A percentile compares a stretch with the other conserved stretches of the same genome.
Conservation (phyloP, 192 early-diverging fungal genomes). For the Rhizoclosmatium globosum region DNA sequence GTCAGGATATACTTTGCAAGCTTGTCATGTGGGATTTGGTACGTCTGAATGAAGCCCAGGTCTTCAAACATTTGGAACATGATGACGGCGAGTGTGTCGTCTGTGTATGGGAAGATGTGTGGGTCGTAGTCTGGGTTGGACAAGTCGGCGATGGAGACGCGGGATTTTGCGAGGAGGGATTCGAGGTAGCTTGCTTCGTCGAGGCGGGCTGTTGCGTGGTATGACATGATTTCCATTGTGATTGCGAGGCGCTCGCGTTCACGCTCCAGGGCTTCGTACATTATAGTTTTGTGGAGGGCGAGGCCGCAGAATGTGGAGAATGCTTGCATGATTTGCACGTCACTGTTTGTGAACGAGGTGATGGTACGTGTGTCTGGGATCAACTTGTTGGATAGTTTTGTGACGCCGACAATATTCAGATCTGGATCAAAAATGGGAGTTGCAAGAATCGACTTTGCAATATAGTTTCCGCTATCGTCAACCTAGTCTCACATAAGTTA, state of each 20-base stretch:
- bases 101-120: constrained; percentile 35
- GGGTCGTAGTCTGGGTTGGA: constrained; percentile 38
- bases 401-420: constrained; percentile 50
- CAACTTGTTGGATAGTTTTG: constrained; percentile 54
- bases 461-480: constrained; percentile 43
- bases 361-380: constrained; percentile 16
- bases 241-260: constrained; percentile 44
- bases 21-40: constrained; percentile 45
- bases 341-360: constrained; percentile 36
- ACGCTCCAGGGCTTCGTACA: constrained; percentile 41
- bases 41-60: constrained; percentile 38
- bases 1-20: constrained; percentile 50
- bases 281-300: constrained; percentile 47
- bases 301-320: constrained; percentile 57
- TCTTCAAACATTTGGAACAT: constrained; percentile 47
- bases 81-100: constrained; percentile 48
- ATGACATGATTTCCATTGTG: constrained; percentile 56
- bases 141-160: not conserved
- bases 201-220: constrained; percentile 40
- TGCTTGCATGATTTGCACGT: constrained; percentile 46
- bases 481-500: constrained; percentile 14
- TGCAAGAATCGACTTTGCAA: constrained; percentile 41
- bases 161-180: constrained; percentile 2
- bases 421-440: constrained; percentile 46
- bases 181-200: constrained; percentile 44